Evolutionary conservation across 805 yeast genomes (phyloP), one percentile per base, ranked within the genome.

Genomic region (Candida orba): DNA sequence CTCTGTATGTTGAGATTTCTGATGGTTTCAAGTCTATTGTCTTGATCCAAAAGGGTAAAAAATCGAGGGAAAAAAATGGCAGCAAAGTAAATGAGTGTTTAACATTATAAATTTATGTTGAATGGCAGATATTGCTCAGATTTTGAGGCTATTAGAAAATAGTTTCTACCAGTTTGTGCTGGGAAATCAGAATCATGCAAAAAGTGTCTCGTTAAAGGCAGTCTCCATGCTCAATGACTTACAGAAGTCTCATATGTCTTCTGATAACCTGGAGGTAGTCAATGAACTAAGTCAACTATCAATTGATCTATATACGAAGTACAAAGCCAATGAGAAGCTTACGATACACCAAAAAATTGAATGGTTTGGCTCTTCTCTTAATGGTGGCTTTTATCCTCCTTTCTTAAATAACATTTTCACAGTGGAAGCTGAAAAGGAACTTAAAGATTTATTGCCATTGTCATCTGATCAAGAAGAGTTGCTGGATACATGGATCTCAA

Each of bases 311-410:
- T 41, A 48, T 25, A 31, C 40, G 17, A 27, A 32, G 15, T 27
- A 50, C 13, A 47, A 45, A 33, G 17, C 36, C 2, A 33, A 35
- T 4, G 39, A 43, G 10, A 14, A 18, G 5, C 17, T 46, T 12
- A 14, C 35, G 1, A 22, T 50, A 8, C 48, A 52, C 12, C 43
- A 48, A 17, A 29, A 35, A 6, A 18, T 54, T 3, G 12, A 13
- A 10, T 53, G 57, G 57, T 43, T 54, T 3, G 31, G 50, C 2
- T 52, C 57, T 0, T 10, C 13, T 18, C 18, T 53, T 12, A 41
- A 46, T 29, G 54, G 54, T 2, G 34, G 10, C 4, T 36, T 47
- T 8, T 41, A 34, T 23, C 56, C 54, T 6, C 57, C 58, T 10
- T 41, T 45, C 25, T 22, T 12, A 3, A 24, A 17, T 12, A 24